Conservation (phyloP, 148 eudicot species). For the Pharnaceum exiguum region DNA sequence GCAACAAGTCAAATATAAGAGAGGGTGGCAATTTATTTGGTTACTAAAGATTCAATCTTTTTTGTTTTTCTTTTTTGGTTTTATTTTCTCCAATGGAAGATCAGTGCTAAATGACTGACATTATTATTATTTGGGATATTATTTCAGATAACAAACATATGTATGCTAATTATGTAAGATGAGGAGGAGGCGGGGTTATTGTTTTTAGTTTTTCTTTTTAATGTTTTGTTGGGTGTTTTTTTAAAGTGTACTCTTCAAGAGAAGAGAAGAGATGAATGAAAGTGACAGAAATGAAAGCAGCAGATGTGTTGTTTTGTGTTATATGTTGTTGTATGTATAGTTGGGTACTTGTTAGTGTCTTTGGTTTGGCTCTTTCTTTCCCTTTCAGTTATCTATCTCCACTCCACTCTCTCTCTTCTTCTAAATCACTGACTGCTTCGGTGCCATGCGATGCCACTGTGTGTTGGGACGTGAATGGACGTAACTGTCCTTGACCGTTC, state of each 20-base stretch:
- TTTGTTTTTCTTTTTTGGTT: too few relatives aligned
- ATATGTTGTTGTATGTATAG: not conserved
- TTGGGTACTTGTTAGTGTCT: conserved; percentile 8
- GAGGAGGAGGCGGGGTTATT: not conserved
- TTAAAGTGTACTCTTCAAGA: too few relatives aligned
- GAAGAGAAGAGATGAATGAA: too few relatives aligned
- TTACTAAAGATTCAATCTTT: not conserved
- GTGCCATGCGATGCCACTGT: conserved; percentile 5
- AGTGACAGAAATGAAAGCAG: conserved; percentile 10
- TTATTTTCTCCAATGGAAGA: not conserved
- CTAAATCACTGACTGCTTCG: conserved; percentile 10
- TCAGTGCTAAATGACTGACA: conserved; percentile 21
- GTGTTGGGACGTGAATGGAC: not conserved
- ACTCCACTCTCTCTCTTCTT: not conserved
- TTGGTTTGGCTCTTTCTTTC: too few relatives aligned
- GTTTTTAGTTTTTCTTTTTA: not conserved
- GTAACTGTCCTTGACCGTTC: conserved; percentile 8
- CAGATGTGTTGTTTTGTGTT: too few relatives aligned
- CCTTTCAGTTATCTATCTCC: too few relatives aligned
- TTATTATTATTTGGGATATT: conserved; percentile 2
- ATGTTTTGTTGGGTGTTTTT: not conserved
- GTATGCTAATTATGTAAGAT: not conserved
- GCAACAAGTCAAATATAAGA: conserved; percentile 19
- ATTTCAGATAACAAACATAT: conserved; percentile 9
- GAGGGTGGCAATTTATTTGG: not conserved